Base-by-base conservation (phyloP, 2,329 filamentous ascomycete species). In the Sclerotinia sclerotiorum region DNA sequence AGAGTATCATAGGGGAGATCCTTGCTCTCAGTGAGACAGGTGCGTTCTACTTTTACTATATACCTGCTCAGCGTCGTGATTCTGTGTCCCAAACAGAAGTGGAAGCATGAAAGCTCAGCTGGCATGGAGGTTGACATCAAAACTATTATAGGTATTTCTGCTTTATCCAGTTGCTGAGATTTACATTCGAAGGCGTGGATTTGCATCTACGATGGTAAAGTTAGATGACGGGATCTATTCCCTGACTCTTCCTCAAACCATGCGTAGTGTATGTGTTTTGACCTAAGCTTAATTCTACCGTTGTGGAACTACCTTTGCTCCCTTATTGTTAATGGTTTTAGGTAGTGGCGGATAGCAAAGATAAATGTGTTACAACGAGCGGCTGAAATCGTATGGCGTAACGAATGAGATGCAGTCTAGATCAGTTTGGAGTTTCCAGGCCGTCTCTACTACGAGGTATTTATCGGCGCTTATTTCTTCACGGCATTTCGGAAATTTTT, bases 391-490 rank as follows among this genome's bases (percentile, higher is more conserved):
- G 11, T 32, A 46, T 29, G n/a, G 10, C 42, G 15, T 60, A n/a
- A 46, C 57, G 19, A 19, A n/a, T 5, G n/a, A 24, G 44, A 24
- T 35, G n/a, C 27, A 49, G 19, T 62, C 29, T 21, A 13, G 11
- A 17, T 11, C 13, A 21, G 21, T 32, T 35, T 32, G 21, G 13
- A 19, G 13, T 17, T 35, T 49, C 17, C 11, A 6, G 2, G 29
- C n/a, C 3, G 7, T 4, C 19, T 27, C 39, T 35, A 24, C 58
- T 49, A 39, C 15, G 29, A 61, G 44, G 49, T 10, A 51, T 46
- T 27, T 19, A 32, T 27, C 29, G 46, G 58, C 58, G 58, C 58
- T 62, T 62, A 62, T n/a, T 49, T 5, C 21, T 51, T 13, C 15
- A 39, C 19, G 21, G 5, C 11, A 19, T 39, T 24, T 62, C 46